Conservation (phyloP, 371 early-diverging fungal genomes). For the Mucor irregularis region DNA sequence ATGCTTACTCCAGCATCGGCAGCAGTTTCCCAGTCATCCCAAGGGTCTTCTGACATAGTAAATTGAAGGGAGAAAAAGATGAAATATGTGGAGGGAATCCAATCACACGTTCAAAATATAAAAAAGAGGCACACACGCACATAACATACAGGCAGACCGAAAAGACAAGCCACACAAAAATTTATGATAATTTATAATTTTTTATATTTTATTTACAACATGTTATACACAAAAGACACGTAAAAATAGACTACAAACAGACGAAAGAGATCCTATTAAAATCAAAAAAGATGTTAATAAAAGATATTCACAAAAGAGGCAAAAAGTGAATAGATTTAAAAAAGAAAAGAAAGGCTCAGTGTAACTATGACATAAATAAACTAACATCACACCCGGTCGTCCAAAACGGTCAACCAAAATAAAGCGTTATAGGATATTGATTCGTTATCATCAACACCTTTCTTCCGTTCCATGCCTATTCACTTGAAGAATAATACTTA, state of each 20-base stretch:
- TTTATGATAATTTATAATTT: too few relatives aligned
- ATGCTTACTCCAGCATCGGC: constrained; percentile 40
- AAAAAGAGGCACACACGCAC: neutral
- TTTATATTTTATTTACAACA: too few relatives aligned
- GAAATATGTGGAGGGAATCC: neutral
- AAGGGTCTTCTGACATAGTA: constrained; percentile 33
- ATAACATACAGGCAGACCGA: neutral
- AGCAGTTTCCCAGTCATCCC: constrained; percentile 49
- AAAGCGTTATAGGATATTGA: constrained; percentile 30
- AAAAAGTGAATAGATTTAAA: neutral
- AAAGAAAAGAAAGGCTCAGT: constrained; percentile 27
- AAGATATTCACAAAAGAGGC: neutral
- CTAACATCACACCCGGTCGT: constrained; percentile 34
- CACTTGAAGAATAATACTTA: constrained; percentile 1
- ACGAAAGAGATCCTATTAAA: neutral
- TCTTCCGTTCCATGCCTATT: neutral
- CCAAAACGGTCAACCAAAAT: constrained; percentile 37
- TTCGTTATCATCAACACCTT: constrained; percentile 29
- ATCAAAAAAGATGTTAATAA: neutral
- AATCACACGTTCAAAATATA: neutral
- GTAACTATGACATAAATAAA: constrained; percentile 40
- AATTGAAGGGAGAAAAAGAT: neutral
- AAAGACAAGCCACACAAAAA: neutral
- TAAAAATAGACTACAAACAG: too few relatives aligned
- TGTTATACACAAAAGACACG: too few relatives aligned